Base-by-base conservation (phyloP, 1,284 basidiomycete genomes). In the Lentinus polychrous region DNA sequence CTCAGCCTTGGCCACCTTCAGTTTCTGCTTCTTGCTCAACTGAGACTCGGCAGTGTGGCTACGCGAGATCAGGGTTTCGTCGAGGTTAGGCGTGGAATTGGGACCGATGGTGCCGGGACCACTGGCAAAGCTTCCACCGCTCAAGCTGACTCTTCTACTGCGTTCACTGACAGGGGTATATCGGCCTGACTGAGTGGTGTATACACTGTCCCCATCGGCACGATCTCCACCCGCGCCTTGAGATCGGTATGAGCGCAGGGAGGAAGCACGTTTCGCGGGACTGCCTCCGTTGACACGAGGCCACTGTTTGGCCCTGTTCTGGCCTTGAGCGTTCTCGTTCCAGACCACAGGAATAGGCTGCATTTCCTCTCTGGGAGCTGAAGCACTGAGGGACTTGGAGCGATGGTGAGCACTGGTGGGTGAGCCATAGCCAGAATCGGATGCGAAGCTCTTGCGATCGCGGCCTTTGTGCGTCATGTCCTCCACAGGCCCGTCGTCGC, bases 21-120 rank as follows among this genome's bases (percentile, higher is more conserved):
- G 58, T 61, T 65, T 71, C 54, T 77, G 71, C 60, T 73, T 75
- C 14, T 68, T 64, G 6, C 64, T 70, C 52, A 80, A 58, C 14
- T 58, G 62, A 6, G 63, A 61, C 27, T 78, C 73, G 0, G 73
- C 73, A 3, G 59, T 61, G n/a, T 65, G 61, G n/a, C 60, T 65
- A 14, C 73, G 63, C 42, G 55, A 46, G 6, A 67, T 61, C 38
- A 76, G 59, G 31, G 63, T 60, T 1, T 69, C 64, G 43, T 73
- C 68, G 4, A 62, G 52, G 17, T 61, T 61, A 1, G 65, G 61
- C 2, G 58, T 57, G 3, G 70, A 57, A 12, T 57, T 59, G 1
- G 73, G 70, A 2, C 72, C 71, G 3, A 70, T 68, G 0, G 68
- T 73, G 2, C 73, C 75, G 10, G 76, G 71, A 1, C 77, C 78